Conservation (phyloP, 306 rosid species). For the Echinosophora koreensis region DNA sequence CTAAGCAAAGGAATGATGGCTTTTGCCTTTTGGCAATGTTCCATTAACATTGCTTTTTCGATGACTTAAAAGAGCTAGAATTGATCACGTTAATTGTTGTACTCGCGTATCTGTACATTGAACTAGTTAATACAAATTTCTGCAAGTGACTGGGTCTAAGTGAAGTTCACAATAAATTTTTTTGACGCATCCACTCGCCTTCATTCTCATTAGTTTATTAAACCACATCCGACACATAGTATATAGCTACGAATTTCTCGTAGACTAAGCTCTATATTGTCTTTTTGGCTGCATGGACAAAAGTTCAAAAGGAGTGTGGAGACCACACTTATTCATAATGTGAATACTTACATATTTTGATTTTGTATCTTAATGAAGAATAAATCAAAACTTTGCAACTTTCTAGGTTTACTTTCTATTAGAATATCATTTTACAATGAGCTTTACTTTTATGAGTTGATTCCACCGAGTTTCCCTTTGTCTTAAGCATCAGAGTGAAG, state of each 20-base stretch:
- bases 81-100: background rate
- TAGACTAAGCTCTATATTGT: conserved; percentile 1
- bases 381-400: conserved; percentile 8
- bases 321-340: conserved; percentile 2
- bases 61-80: conserved; percentile 15
- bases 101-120: background rate
- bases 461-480: conserved; percentile 42
- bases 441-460: conserved; percentile 39
- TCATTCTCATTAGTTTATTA: conserved; percentile 1
- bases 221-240: conserved; percentile 29
- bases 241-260: background rate
- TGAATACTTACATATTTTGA: background rate
- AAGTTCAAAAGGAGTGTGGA: conserved; percentile 21
- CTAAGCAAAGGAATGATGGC: conserved; percentile 23
- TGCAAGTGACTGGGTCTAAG: background rate
- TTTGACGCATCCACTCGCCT: background rate
- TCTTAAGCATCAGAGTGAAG: conserved; percentile 23
- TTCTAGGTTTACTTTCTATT: conserved; percentile 34
- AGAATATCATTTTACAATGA: conserved; percentile 12
- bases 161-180: background rate
- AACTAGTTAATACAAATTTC: background rate
- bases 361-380: conserved; percentile 12
- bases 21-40: conserved; percentile 43
- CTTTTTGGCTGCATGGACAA: background rate
- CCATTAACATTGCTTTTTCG: conserved; percentile 29